Conservation (phyloP, 139 green algal species). For the Prasinococcaceae sp. region DNA sequence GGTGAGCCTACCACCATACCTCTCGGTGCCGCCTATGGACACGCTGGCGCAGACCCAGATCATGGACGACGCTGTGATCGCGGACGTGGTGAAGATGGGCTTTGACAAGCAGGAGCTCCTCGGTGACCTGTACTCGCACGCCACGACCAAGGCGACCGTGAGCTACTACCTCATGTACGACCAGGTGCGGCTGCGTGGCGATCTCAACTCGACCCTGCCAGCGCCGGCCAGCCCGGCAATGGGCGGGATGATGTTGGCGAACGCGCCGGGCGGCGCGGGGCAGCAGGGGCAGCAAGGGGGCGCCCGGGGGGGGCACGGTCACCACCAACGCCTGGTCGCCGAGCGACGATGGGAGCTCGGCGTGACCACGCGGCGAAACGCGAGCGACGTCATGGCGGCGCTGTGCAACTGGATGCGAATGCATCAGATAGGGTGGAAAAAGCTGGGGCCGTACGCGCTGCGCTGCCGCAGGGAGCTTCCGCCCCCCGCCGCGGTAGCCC, state of each 20-base stretch:
- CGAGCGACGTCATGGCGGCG: constrained; percentile 67
- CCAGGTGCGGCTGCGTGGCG: constrained; percentile 12
- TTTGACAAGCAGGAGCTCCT: constrained; percentile 59
- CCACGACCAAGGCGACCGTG: constrained; percentile 61
- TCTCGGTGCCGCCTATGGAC: constrained; percentile 48
- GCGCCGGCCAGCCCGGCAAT: constrained; percentile 1
- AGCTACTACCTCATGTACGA: constrained; percentile 84
- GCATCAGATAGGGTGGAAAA: constrained; percentile 76
- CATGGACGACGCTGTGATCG: constrained; percentile 51
- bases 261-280: not conserved
- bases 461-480: constrained; percentile 61
- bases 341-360: constrained; percentile 74
- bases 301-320: constrained; percentile 1
- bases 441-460: constrained; percentile 73
- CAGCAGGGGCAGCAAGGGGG: not conserved
- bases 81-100: constrained; percentile 64
- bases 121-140: constrained; percentile 17
- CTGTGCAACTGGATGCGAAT: constrained; percentile 42
- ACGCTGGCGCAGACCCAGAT: constrained; percentile 59
- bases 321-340: constrained; percentile 48
- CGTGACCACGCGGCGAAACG: constrained; percentile 50
- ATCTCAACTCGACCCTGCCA: not conserved
- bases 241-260: not conserved
- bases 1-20: constrained; percentile 83
- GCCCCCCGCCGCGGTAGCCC: not conserved